These are phyloP conservation scores for Fraxinus paxiana DNA, from an alignment of 305 asterid genomes.

Conservation along the genomic window DNA sequence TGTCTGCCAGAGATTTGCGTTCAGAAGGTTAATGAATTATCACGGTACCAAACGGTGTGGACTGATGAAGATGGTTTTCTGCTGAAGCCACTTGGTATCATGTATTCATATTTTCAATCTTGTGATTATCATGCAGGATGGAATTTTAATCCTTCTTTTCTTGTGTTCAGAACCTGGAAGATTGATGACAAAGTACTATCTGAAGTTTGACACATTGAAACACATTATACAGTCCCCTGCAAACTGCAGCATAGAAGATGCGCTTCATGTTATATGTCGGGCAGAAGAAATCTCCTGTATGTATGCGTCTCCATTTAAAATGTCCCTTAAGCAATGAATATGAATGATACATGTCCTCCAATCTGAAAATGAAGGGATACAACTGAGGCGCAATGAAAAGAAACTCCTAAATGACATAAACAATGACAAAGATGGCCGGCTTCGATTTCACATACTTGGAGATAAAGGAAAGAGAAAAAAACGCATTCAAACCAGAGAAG, in stretches of 20 bases:
- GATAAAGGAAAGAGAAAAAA: slow-evolving; percentile 82
- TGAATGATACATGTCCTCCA: slow-evolving; percentile 25
- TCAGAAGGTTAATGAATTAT: slow-evolving; percentile 76
- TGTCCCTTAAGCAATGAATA: slow-evolving; percentile 18
- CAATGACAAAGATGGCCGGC: slow-evolving; percentile 79
- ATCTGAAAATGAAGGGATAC: slow-evolving; percentile 79
- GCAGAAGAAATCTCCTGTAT: slow-evolving; percentile 92
- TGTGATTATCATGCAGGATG: slow-evolving; percentile 13
- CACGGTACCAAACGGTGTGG: slow-evolving; percentile 84
- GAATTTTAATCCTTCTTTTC: slow-evolving; percentile 18
- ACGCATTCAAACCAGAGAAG: slow-evolving; percentile 91
- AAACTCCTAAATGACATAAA: slow-evolving; percentile 83
- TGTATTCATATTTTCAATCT: slow-evolving; percentile 19
- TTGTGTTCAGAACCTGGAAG: slow-evolving; percentile 72
- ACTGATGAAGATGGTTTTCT: slow-evolving; percentile 91
- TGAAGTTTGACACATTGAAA: slow-evolving; percentile 94
- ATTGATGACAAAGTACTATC: slow-evolving; percentile 96
- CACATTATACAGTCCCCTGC: slow-evolving; percentile 77
- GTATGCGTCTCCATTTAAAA: slow-evolving; percentile 22
- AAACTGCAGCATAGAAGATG: slow-evolving; percentile 71
- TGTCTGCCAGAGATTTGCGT: slow-evolving; percentile 68
- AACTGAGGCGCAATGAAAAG: slow-evolving; percentile 90
- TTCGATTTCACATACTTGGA: slow-evolving; percentile 80
- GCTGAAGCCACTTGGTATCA: slow-evolving; percentile 79
- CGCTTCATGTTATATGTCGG: slow-evolving; percentile 65